Base-by-base conservation (phyloP, 2,329 filamentous ascomycete species). In the Ophiostoma himal-ulmi region DNA sequence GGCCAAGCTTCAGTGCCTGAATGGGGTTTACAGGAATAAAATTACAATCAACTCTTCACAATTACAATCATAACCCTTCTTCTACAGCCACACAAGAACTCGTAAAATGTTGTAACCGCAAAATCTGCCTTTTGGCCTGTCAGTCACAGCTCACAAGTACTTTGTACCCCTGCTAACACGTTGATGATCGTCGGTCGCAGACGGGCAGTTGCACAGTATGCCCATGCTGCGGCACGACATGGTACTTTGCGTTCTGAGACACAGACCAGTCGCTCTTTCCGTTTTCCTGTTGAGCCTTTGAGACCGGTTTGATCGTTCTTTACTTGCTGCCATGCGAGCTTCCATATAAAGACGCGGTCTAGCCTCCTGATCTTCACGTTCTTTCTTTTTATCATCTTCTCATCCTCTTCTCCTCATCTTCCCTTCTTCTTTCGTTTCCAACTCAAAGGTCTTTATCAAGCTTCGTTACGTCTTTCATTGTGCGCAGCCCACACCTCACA, bases 81-180 rank as follows among this genome's bases (percentile, higher is more conserved):
- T 57, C 44, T 26, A 13, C 17, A 10, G 52, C 13, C 52, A 57
- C 52, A 57, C 52, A 57, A 57, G 10, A 54, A 30, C n/a, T 57
- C n/a, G 52, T 10, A 14, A 57, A 57, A 57, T 57, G 52, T 57
- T 22, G 52, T 57, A 57, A 57, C 52, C 52, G 22, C 52, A 57
- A 22, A 20, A 8, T n/a, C 48, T 54, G 48, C 48, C 52, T 44
- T 44, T 44, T 30, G 30, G 30, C 30, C 30, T 30, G 30, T 2
- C 2, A 30, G 4, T 4, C 30, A 30, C 30, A 30, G 20, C 17
- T 48, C 5, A 48, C 44, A 48, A 48, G 52, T 57, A 57, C 52
- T 57, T 57, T 57, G 52, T 57, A 57, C 52, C 52, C 5, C 6
- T 26, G 14, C 39, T 5, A 41, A 26, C 48, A 26, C 52, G n/a